These are phyloP conservation scores for Zygoascus sp. DNA, from an alignment of 1,139 yeast genomes.

Conservation along the genomic window DNA sequence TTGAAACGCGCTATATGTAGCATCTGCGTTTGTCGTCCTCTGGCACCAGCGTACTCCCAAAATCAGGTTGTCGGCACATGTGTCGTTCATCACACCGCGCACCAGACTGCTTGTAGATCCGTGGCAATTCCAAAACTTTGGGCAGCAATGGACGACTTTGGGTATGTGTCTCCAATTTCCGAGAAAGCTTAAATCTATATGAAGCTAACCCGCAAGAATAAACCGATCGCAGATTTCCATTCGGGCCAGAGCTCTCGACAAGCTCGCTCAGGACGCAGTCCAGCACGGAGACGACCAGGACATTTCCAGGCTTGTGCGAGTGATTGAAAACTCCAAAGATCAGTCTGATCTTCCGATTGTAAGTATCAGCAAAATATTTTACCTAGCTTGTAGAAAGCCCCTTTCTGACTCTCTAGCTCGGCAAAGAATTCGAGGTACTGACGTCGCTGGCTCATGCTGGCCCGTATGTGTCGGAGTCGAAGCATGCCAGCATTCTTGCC, in stretches of 20 bases:
- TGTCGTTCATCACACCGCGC: no score
- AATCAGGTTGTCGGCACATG: no score
- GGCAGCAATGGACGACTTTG: slow-evolving; percentile 31
- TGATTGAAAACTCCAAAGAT: slow-evolving; percentile 20
- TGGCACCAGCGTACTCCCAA: no score
- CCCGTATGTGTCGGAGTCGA: slow-evolving; percentile 38
- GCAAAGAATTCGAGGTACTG: slow-evolving; percentile 65
- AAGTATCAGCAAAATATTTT: slow-evolving; percentile 14
- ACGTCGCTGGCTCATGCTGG: slow-evolving; percentile 61
- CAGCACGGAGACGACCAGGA: slow-evolving; percentile 19
- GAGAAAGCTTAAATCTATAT: no score
- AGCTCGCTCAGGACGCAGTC: slow-evolving; percentile 42
- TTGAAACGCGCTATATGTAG: no score
- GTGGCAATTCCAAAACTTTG: background rate
- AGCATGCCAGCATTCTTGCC: slow-evolving; percentile 51
- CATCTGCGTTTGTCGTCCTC: no score
- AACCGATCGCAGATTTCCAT: slow-evolving; percentile 35
- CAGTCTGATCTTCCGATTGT: slow-evolving; percentile 27
- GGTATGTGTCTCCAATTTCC: slow-evolving; percentile 28
- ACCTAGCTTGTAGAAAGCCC: slow-evolving; percentile 1
- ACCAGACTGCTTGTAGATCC: no score
- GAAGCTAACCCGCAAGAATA: no score
- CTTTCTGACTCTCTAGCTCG: slow-evolving; percentile 23
- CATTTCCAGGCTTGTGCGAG: slow-evolving; percentile 24
- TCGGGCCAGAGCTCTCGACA: slow-evolving; percentile 57